These are phyloP conservation scores for Daldinia loculata DNA, from an alignment of 495 filamentous ascomycete genomes.

Conservation along the genomic window DNA sequence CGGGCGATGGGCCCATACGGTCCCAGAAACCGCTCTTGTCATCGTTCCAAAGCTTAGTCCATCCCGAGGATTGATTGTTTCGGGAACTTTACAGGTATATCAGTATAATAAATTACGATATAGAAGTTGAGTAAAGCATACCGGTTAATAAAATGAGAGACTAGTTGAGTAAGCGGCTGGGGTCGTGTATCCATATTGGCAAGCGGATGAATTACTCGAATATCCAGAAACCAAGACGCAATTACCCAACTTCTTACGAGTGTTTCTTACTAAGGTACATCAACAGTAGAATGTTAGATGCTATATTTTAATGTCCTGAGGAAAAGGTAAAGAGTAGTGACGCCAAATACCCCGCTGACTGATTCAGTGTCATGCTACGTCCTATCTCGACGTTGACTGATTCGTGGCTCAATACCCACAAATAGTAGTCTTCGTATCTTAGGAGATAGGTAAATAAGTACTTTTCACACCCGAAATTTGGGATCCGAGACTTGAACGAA, in stretches of 20 bases:
- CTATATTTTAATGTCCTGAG: not conserved
- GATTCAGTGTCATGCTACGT: not conserved
- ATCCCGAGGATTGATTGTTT: constrained; percentile 33
- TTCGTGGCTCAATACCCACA: not conserved
- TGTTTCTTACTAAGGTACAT: not conserved
- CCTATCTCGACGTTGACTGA: not conserved
- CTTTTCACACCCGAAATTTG: not conserved
- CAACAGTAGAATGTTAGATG: not conserved
- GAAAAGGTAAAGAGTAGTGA: not conserved
- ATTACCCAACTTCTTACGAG: not conserved
- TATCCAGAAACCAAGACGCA: not conserved
- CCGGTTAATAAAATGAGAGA: constrained; percentile 12
- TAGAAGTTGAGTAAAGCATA: not conserved
- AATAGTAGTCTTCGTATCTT: not conserved
- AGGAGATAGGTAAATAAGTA: not conserved
- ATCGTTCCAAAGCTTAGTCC: constrained; percentile 53
- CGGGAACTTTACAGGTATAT: not conserved
- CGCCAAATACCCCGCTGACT: not conserved
- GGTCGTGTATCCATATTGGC: not conserved
- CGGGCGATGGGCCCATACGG: constrained; percentile 53
- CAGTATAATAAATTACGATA: not conserved
- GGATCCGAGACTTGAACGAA: not conserved
- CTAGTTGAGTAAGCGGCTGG: not conserved
- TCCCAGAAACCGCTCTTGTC: constrained; percentile 54
- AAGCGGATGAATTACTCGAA: not conserved